phyloP scores from a whole-genome alignment of 2,329 filamentous ascomycete genomes.

The Mycosphaerelloides madeirae region DNA sequence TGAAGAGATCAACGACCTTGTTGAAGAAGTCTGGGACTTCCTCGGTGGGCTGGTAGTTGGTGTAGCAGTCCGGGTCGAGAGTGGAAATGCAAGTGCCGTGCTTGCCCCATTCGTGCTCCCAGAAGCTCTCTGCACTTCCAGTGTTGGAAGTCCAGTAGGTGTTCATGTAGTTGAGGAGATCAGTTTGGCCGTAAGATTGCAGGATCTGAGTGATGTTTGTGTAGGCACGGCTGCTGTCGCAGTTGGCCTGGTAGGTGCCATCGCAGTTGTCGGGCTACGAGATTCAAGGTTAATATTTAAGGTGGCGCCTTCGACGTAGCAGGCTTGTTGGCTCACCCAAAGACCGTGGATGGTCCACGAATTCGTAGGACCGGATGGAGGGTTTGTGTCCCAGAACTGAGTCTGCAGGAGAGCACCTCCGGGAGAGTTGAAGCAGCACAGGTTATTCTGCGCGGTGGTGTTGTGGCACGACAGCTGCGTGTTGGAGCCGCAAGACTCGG shows the following conservation, averaged over 20 bases:
- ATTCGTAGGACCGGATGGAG: constrained; percentile 59
- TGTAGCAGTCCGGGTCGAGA: constrained; percentile 61
- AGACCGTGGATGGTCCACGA: constrained; percentile 73
- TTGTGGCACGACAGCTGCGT: constrained; percentile 60
- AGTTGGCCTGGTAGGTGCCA: constrained; percentile 63
- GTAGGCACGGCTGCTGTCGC: constrained; percentile 59
- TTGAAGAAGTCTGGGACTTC: constrained; percentile 68
- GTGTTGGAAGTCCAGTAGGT: constrained; percentile 67
- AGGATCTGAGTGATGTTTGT: constrained; percentile 63
- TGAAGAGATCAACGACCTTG: constrained; percentile 61
- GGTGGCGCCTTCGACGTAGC: no score
- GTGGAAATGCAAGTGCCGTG: constrained; percentile 72
- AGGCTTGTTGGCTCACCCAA: constrained; percentile 14
- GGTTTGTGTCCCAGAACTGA: constrained; percentile 71
- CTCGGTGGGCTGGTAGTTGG: constrained; percentile 51
- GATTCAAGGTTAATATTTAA: not conserved
- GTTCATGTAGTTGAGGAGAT: constrained; percentile 62
- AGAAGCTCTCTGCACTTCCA: constrained; percentile 60
- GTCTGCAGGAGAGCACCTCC: constrained; percentile 68
- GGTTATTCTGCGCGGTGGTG: constrained; percentile 55
- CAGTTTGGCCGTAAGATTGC: constrained; percentile 48
- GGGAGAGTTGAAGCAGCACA: constrained; percentile 71
- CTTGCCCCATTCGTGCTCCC: constrained; percentile 66
- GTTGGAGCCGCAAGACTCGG: constrained; percentile 31
- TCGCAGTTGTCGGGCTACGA: constrained; percentile 55